Evolutionary conservation across 495 filamentous ascomycete genomes (phyloP).

Genomic region (Lophiotrema nucula): DNA sequence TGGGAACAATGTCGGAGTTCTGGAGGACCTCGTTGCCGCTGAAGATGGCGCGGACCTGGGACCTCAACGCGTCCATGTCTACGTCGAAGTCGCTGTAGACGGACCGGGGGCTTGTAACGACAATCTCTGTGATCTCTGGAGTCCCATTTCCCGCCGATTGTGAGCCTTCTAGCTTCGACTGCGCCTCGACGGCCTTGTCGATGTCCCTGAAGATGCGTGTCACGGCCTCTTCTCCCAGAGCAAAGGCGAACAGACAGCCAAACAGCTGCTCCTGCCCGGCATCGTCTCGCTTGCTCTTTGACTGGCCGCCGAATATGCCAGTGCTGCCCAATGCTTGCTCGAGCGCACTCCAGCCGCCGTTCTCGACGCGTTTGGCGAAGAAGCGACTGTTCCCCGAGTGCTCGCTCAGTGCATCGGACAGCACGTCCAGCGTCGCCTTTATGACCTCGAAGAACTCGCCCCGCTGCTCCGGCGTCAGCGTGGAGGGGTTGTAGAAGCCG

Average conservation of each 20-base stretch:
- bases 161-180: neutral
- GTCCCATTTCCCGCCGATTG: neutral
- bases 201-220: conserved; percentile 35
- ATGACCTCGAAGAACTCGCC: conserved; percentile 65
- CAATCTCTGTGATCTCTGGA: conserved; percentile 3
- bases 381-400: conserved; percentile 86
- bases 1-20: conserved; percentile 64
- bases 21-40: conserved; percentile 55
- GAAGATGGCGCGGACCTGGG: conserved; percentile 44
- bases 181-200: conserved; percentile 12
- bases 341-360: conserved; percentile 75
- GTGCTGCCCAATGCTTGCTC: conserved; percentile 64
- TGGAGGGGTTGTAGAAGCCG: conserved; percentile 67
- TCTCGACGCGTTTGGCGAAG: conserved; percentile 69
- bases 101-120: conserved; percentile 18
- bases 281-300: conserved; percentile 45
- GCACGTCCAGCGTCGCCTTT: conserved; percentile 65
- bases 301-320: conserved; percentile 53
- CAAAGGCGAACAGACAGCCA: conserved; percentile 79
- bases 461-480: conserved; percentile 58
- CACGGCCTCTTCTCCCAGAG: conserved; percentile 63
- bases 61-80: conserved; percentile 20
- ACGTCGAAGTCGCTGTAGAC: conserved; percentile 22
- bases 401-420: conserved; percentile 72
- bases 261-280: conserved; percentile 73